Conservation (phyloP, 129 eudicot species). For the Pseudognaphalium luteoalbum region DNA sequence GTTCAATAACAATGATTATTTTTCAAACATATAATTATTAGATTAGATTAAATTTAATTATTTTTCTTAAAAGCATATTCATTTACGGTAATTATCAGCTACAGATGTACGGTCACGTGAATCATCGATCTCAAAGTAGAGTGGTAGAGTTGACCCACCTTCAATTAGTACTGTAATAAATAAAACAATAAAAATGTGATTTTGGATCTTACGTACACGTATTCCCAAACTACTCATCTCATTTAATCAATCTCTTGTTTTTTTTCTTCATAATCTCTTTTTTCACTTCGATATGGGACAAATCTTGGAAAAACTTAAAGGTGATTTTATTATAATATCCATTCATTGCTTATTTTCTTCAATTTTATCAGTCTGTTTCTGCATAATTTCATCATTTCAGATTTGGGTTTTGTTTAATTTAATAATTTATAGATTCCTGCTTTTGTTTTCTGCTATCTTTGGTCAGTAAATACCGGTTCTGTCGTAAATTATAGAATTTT, state of each 20-base stretch:
- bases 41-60: too few relatives aligned
- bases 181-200: not conserved
- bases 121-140: constrained; percentile 20
- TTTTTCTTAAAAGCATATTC: too few relatives aligned
- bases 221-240: constrained; percentile 3
- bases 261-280: not conserved
- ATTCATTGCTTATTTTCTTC: not conserved
- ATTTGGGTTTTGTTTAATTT: constrained; percentile 1
- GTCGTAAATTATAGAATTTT: not conserved
- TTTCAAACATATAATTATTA: too few relatives aligned
- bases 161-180: not conserved
- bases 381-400: not conserved
- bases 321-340: constrained; percentile 17
- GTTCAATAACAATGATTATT: too few relatives aligned
- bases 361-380: not conserved
- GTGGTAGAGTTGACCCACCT: constrained; percentile 27
- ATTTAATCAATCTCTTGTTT: constrained; percentile 6
- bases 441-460: constrained; percentile 1
- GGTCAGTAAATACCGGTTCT: not conserved
- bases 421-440: not conserved
- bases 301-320: constrained; percentile 36
- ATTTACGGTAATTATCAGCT: too few relatives aligned
- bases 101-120: constrained; percentile 5
- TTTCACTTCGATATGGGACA: constrained; percentile 30
- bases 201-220: constrained; percentile 22